A percentile compares a stretch with the other conserved stretches of the same genome.
phyloP scores from a whole-genome alignment of 108 stramenopile species.

The Craspedostauros australis region DNA sequence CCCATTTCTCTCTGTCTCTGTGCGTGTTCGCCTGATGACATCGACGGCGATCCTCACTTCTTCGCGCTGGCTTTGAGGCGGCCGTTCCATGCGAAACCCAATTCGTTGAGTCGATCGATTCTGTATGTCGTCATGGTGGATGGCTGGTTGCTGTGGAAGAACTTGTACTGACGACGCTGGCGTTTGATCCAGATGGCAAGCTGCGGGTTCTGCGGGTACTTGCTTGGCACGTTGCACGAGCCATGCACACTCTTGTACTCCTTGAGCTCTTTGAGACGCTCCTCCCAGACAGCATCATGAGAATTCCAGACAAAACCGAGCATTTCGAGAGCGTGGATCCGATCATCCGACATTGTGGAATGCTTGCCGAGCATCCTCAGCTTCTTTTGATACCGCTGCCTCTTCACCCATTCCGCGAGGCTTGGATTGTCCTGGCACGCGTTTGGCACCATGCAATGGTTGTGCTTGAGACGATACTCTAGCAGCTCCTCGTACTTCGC shows the following conservation, averaged over 20 bases:
- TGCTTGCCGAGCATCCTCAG: conserved; percentile 12
- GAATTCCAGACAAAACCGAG: conserved; percentile 54
- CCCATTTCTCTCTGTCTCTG: no score
- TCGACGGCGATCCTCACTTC: no score
- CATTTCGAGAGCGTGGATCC: conserved; percentile 28
- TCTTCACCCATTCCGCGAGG: conserved; percentile 40
- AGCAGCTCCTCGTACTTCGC: conserved; percentile 22
- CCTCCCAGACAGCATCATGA: conserved; percentile 26
- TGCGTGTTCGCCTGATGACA: no score
- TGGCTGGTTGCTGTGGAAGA: conserved; percentile 27
- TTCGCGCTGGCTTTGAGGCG: no score
- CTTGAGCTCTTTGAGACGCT: conserved; percentile 22
- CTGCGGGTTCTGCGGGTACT: conserved; percentile 15
- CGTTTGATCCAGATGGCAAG: conserved; percentile 39
- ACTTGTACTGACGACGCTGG: conserved; percentile 35
- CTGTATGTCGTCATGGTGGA: conserved; percentile 39
- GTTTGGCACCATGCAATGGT: conserved; percentile 30
- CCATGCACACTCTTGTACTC: conserved; percentile 17
- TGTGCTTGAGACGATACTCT: conserved; percentile 13
- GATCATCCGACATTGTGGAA: conserved; percentile 41
- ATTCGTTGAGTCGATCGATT: conserved; percentile 24
- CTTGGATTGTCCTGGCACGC: conserved; percentile 23
- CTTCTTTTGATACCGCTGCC: conserved; percentile 35
- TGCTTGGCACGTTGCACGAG: conserved; percentile 27
- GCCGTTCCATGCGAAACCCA: conserved; percentile 44